These are phyloP conservation scores for Schwanniomyces polymorphus DNA, from an alignment of 805 yeast genomes.

Conservation along the genomic window DNA sequence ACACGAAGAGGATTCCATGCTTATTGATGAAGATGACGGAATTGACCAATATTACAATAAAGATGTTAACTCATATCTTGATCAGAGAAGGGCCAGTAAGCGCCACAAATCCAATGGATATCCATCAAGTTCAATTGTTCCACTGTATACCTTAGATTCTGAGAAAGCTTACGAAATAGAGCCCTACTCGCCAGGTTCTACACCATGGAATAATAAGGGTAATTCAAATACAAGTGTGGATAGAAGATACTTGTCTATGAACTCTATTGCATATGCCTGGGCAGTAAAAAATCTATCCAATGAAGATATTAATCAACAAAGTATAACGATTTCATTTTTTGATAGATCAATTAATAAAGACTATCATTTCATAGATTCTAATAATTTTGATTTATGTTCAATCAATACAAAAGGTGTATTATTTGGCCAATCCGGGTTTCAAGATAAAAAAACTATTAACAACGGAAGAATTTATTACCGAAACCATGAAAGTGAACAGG, in stretches of 20 bases:
- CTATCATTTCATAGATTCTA: slow-evolving; percentile 79
- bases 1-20: slow-evolving; percentile 34
- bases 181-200: slow-evolving; percentile 85
- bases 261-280: slow-evolving; percentile 79
- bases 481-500: slow-evolving; percentile 62
- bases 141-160: neutral
- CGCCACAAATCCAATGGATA: slow-evolving; percentile 19
- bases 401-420: slow-evolving; percentile 67
- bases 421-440: slow-evolving; percentile 45
- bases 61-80: slow-evolving; percentile 15
- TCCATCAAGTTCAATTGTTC: neutral
- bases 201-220: slow-evolving; percentile 47
- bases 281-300: slow-evolving; percentile 48
- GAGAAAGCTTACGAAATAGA: slow-evolving; percentile 25
- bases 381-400: slow-evolving; percentile 72
- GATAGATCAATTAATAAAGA: slow-evolving; percentile 75
- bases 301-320: slow-evolving; percentile 39
- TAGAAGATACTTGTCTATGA: slow-evolving; percentile 79
- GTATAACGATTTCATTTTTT: slow-evolving; percentile 85
- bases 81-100: slow-evolving; percentile 14
- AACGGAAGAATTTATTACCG: slow-evolving; percentile 58
- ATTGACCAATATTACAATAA: slow-evolving; percentile 21
- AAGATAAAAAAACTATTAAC: slow-evolving; percentile 15
- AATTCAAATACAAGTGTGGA: slow-evolving; percentile 31
- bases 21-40: slow-evolving; percentile 34